Evolutionary conservation across 768 basidiomycete species (phyloP).

Genomic region (Trametes cubensis): DNA sequence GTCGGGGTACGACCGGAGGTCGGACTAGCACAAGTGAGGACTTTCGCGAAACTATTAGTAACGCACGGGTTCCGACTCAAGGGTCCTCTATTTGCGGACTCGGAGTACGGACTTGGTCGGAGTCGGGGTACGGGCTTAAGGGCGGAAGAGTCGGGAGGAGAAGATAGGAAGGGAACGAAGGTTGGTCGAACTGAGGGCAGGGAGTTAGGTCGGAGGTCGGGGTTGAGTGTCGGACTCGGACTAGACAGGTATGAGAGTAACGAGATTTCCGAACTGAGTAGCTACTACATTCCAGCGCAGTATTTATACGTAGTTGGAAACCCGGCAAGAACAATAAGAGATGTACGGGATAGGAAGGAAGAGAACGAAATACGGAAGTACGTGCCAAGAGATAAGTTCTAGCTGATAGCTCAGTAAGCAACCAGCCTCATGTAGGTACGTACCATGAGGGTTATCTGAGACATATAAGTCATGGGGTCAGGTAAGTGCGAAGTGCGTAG

Average conservation of each 20-base stretch:
- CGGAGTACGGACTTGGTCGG: background rate
- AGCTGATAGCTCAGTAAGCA: too few species aligned
- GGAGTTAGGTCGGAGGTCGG: too few species aligned
- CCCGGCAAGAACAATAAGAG: background rate
- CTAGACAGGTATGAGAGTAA: background rate
- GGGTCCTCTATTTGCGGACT: background rate
- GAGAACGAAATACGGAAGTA: background rate
- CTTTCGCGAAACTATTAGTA: background rate
- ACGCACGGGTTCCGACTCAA: background rate
- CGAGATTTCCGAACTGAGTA: slow-evolving; percentile 1
- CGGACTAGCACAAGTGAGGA: background rate
- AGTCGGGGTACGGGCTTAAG: background rate
- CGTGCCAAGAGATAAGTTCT: too few species aligned
- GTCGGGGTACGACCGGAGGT: background rate
- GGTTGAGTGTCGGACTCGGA: background rate
- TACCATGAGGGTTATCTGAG: background rate
- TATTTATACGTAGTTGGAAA: background rate
- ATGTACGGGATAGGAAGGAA: background rate
- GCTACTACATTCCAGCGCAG: background rate
- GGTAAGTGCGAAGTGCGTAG: background rate
- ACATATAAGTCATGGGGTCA: background rate
- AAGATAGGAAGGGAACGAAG: background rate
- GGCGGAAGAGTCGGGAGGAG: too few species aligned
- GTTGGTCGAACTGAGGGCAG: background rate
- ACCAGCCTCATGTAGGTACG: too few species aligned